Conservation (phyloP, 257 asterid species). For the Ilex aquifolium region DNA sequence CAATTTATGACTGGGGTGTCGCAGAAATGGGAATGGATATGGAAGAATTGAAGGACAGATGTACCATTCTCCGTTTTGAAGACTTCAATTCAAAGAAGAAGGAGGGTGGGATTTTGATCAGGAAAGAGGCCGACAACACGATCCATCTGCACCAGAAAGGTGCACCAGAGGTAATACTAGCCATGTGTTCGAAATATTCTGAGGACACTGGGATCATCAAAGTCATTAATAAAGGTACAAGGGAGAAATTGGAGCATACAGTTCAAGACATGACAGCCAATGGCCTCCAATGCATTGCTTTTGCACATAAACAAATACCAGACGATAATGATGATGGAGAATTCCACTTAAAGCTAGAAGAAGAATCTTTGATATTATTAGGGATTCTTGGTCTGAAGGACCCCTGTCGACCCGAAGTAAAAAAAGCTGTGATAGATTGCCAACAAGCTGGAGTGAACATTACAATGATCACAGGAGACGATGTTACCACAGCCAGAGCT, state of each 20-base stretch:
- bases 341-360: constrained; percentile 13
- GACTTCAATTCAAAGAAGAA: constrained; percentile 34
- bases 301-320: constrained; percentile 31
- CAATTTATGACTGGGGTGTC: constrained; percentile 48
- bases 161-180: constrained; percentile 50
- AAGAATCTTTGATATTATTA: constrained; percentile 34
- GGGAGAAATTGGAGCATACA: constrained; percentile 21
- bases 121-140: constrained; percentile 10
- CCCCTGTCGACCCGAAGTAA: constrained; percentile 50
- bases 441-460: constrained; percentile 47
- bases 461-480: constrained; percentile 61
- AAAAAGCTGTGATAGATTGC: constrained; percentile 44
- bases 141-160: constrained; percentile 50
- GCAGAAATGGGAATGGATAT: constrained; percentile 32
- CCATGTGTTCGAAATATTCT: constrained; percentile 40
- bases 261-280: constrained; percentile 50
- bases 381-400: constrained; percentile 52
- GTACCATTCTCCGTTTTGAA: constrained; percentile 32
- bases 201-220: constrained; percentile 23
- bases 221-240: constrained; percentile 20
- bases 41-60: constrained; percentile 22
- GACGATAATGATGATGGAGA: constrained; percentile 13
- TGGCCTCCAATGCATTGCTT: constrained; percentile 53
- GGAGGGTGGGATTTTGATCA: constrained; percentile 33
- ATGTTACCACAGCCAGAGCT: constrained; percentile 55